Evolutionary conservation across 108 stramenopile species (phyloP), one percentile per base, ranked within the genome.

Genomic region (Stephanodiscus triporus): DNA sequence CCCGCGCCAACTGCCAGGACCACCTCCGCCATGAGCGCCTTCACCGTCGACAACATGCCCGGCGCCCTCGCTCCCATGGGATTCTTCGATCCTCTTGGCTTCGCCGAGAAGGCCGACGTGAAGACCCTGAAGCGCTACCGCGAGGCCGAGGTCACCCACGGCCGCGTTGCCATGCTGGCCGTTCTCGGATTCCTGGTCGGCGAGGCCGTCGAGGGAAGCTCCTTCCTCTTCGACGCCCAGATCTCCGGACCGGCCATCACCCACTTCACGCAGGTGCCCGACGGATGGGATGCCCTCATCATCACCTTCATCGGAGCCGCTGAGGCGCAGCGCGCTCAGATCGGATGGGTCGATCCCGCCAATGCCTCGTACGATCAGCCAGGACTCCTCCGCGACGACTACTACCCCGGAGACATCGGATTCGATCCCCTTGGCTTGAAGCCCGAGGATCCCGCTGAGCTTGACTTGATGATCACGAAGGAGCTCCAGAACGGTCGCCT

Each of bases 401-500:
- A 90, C 85, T 73, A 74, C 68, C 89, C 91, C 1, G 91, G 91
- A 57, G 87, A 96, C 73, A 68, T 96, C 66, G 88, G 87, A 48
- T 96, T 93, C 63, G 95, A 96, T 78, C 95, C 95, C 13, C 88
- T 94, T 57, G 88, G 88, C n/a, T n/a, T n/a, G n/a, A n/a, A n/a
- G n/a, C n/a, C n/a, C n/a, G n/a, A n/a, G n/a, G n/a, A n/a, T n/a
- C n/a, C n/a, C n/a, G n/a, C n/a, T n/a, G n/a, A n/a, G n/a, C n/a
- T n/a, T n/a, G n/a, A n/a, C n/a, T n/a, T n/a, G n/a, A n/a, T n/a
- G n/a, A n/a, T n/a, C n/a, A n/a, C n/a, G n/a, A n/a, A n/a, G n/a
- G n/a, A n/a, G n/a, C n/a, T n/a, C n/a, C n/a, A n/a, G n/a, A n/a
- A n/a, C n/a, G n/a, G n/a, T n/a, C n/a, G n/a, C n/a, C n/a, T n/a